A percentile compares a stretch with the other conserved stretches of the same genome.
These are phyloP conservation scores for Rhynchosporium graminicola DNA, from an alignment of 2,329 filamentous ascomycete species.

Conservation along the genomic window DNA sequence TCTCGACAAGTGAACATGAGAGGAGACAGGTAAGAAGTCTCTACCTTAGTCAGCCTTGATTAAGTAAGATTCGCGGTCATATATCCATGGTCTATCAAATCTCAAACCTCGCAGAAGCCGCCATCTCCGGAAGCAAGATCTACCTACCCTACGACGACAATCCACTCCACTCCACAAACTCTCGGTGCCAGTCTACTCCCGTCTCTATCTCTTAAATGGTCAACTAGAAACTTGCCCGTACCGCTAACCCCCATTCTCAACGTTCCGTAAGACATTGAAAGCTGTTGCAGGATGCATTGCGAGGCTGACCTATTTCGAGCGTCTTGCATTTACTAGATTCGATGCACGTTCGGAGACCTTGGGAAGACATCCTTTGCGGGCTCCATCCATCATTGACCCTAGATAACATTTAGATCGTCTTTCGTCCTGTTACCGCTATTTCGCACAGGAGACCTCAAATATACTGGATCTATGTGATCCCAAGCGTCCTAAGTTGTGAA, in stretches of 20 bases:
- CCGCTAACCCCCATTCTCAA: constrained; percentile 1
- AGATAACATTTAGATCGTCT: background rate
- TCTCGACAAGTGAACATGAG: no score
- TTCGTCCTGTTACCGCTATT: background rate
- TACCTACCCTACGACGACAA: constrained; percentile 2
- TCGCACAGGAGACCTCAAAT: background rate
- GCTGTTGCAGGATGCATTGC: constrained; percentile 21
- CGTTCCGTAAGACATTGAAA: background rate
- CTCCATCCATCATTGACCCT: background rate
- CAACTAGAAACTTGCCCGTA: background rate
- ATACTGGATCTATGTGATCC: background rate
- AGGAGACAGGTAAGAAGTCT: no score
- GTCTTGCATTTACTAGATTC: constrained; percentile 13
- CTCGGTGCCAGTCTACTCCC: background rate
- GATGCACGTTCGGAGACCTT: background rate
- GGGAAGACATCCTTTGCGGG: no score
- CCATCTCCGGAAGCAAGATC: constrained; percentile 9
- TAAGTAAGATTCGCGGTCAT: background rate
- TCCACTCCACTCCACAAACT: constrained; percentile 1
- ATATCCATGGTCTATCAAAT: background rate
- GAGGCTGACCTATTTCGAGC: constrained; percentile 21
- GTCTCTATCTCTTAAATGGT: constrained; percentile 1
- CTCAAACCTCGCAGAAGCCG: background rate
- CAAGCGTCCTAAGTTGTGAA: background rate
- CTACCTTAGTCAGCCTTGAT: no score